Evolutionary conservation across 768 basidiomycete species (phyloP).

Genomic region (Phanerochaete carnosa): DNA sequence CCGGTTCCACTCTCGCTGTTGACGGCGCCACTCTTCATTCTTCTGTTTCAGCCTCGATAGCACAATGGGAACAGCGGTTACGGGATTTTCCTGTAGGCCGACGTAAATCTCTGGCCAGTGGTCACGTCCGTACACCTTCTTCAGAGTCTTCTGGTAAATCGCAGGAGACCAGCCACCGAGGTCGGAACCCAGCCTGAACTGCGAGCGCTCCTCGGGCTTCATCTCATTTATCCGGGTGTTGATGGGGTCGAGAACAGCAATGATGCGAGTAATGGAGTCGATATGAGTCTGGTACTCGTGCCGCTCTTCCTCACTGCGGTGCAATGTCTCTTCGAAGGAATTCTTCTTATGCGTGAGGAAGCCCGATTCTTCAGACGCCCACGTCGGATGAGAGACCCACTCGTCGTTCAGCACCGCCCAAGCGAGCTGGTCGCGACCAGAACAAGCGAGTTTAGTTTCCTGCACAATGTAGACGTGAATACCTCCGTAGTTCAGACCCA

Average conservation of each 20-base stretch:
- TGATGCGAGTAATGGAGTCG: constrained; percentile 86
- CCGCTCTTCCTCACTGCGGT: constrained; percentile 96
- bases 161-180: constrained; percentile 86
- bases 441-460: constrained; percentile 90
- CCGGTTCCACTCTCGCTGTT: constrained; percentile 92
- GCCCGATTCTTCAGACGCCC: constrained; percentile 95
- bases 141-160: constrained; percentile 90
- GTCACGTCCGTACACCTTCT: constrained; percentile 89
- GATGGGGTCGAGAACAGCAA: constrained; percentile 87
- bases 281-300: constrained; percentile 97
- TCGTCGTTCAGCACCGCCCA: constrained; percentile 95
- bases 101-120: constrained; percentile 72
- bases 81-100: constrained; percentile 89
- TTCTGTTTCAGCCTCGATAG: constrained; percentile 86
- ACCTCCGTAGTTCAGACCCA: not conserved
- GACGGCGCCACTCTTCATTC: constrained; percentile 95
- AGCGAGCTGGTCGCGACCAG: constrained; percentile 90
- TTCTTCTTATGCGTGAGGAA: constrained; percentile 97
- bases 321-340: constrained; percentile 89
- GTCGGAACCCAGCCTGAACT: constrained; percentile 80
- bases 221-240: constrained; percentile 82
- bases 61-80: constrained; percentile 88
- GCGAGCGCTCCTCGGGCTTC: constrained; percentile 79
- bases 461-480: constrained; percentile 27
- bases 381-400: constrained; percentile 98